Evolutionary conservation across 2,329 filamentous ascomycete genomes (phyloP).

Genomic region (Xenosphaeropsis pyriputrescens): DNA sequence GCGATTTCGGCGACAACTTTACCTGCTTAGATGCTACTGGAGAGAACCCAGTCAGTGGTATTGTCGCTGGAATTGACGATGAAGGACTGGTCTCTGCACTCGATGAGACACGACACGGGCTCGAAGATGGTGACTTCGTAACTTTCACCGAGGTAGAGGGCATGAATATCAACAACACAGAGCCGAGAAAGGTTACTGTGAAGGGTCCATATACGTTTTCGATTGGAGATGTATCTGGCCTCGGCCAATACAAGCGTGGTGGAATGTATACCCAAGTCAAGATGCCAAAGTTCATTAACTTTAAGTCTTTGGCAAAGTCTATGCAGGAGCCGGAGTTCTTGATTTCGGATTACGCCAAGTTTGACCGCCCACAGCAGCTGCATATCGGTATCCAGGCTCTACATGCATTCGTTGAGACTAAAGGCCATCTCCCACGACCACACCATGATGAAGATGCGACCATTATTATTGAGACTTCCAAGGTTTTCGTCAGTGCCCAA

Average conservation of each 20-base stretch:
- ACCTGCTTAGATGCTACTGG: conserved; percentile 80
- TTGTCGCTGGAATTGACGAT: conserved; percentile 79
- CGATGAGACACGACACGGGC: conserved; percentile 86
- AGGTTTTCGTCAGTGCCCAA: conserved; percentile 58
- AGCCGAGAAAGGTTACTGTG: conserved; percentile 80
- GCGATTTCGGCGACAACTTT: conserved; percentile 92
- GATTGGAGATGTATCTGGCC: conserved; percentile 78
- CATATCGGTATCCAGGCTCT: conserved; percentile 88
- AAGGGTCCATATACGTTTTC: conserved; percentile 97
- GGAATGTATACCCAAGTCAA: conserved; percentile 94
- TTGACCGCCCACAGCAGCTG: conserved; percentile 83
- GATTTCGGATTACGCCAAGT: conserved; percentile 94
- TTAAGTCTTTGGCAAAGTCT: conserved; percentile 65
- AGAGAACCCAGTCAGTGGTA: conserved; percentile 75
- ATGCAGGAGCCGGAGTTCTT: conserved; percentile 80
- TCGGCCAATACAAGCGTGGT: conserved; percentile 77
- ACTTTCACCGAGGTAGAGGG: conserved; percentile 89
- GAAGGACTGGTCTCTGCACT: conserved; percentile 84
- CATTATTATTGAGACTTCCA: conserved; percentile 61
- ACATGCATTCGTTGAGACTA: conserved; percentile 65
- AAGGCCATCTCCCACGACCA: conserved; percentile 65
- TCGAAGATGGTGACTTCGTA: conserved; percentile 93
- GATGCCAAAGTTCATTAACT: conserved; percentile 90
- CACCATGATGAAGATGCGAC: conserved; percentile 75
- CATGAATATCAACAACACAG: conserved; percentile 70